Base-by-base conservation (phyloP, 2,329 filamentous ascomycete genomes). In the Tolypocladium amazonense region DNA sequence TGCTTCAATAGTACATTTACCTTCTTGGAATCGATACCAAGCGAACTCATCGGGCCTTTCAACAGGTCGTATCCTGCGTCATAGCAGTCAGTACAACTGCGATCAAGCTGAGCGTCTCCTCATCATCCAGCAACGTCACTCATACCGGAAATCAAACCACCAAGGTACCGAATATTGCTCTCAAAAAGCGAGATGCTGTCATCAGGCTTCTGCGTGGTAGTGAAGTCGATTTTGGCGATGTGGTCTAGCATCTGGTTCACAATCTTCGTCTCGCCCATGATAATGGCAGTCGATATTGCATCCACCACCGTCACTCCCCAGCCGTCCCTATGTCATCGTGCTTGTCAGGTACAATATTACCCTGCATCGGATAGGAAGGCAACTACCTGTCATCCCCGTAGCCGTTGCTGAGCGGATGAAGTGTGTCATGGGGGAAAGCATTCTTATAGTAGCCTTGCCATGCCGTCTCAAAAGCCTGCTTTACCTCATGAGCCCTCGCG, bases 251-350 rank as follows among this genome's bases (percentile, higher is more conserved):
- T 92, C 58, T 85, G 77, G 50, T 86, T 76, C 18, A 94, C 85
- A 30, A 89, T 84, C 20, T 86, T 77, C 35, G 78, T 75, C 53
- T 90, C 81, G 45, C 81, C 80, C 88, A 95, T 93, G 30, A 96
- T 73, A 56, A 92, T 77, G 9, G 90, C 90, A 0, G 91, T 95
- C 61, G 84, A 88, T 55, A 96, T 77, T 1, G 89, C 88, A 71
- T 96, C 91, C 18, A 94, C 81, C 0, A 90, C 89, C 50, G 87
- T 92, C 37, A 90, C 89, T 30, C 90, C 91, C 91, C 91, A 96
- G 58, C 85, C 87, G 68, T 92, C 92, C 62, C 89, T 92, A 60
- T 47, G 35, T n/a, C 27, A 3, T 47, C 4, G 2, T 23, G 2
- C 45, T 56, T 18, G 33, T 59, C 23, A 58, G 59, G 39, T 8